Evolutionary conservation across 805 yeast genomes (phyloP).

Genomic region (Ogataea naganishii): DNA sequence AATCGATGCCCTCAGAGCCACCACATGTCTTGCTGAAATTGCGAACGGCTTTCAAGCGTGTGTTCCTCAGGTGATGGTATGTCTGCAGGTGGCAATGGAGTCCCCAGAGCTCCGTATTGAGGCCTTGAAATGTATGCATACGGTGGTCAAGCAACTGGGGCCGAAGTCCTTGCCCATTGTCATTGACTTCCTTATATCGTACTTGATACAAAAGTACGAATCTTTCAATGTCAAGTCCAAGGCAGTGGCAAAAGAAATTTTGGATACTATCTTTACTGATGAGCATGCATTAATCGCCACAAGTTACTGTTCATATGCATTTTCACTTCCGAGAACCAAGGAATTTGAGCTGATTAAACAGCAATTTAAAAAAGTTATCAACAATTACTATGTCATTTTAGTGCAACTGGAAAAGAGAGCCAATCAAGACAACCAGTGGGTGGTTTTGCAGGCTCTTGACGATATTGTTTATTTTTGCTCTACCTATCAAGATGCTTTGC

Average conservation of each 20-base stretch:
- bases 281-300: constrained; percentile 24
- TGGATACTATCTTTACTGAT: constrained; percentile 27
- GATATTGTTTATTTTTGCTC: constrained; percentile 50
- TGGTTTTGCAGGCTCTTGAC: constrained; percentile 61
- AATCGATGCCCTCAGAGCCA: constrained; percentile 62
- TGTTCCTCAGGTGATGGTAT: constrained; percentile 78
- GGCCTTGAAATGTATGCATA: constrained; percentile 62
- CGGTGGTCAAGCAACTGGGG: constrained; percentile 47
- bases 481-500: constrained; percentile 42
- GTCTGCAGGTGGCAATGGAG: constrained; percentile 73
- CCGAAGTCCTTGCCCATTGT: constrained; percentile 53
- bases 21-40: constrained; percentile 53
- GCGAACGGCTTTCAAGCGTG: constrained; percentile 39
- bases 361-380: constrained; percentile 8
- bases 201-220: constrained; percentile 61
- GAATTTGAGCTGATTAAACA: constrained; percentile 21
- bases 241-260: constrained; percentile 40
- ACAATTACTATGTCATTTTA: constrained; percentile 22
- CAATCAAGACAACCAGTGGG: constrained; percentile 56
- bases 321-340: constrained; percentile 39
- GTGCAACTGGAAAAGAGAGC: constrained; percentile 49
- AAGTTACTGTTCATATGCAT: constrained; percentile 42
- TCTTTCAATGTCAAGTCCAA: constrained; percentile 41
- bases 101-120: constrained; percentile 48
- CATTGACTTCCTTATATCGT: constrained; percentile 65